phyloP scores from a whole-genome alignment of 208 protist genomes.

The Phytomonas francai region DNA sequence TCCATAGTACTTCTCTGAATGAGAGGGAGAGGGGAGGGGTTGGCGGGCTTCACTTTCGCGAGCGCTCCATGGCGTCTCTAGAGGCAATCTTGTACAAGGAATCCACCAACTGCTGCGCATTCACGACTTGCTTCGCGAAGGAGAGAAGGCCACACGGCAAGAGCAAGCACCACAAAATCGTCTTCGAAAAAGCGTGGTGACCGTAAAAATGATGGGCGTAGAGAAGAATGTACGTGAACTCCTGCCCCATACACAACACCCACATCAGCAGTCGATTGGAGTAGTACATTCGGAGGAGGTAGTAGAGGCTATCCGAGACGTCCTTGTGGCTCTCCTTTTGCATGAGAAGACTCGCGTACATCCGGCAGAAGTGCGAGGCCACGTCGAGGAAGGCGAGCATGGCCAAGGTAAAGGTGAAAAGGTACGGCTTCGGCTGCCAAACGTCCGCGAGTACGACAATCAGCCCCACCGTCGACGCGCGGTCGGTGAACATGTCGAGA shows the following conservation, averaged over 20 bases:
- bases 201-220: constrained; percentile 65
- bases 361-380: constrained; percentile 89
- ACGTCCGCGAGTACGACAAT: constrained; percentile 82
- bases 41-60: too few species aligned
- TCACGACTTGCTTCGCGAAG: constrained; percentile 86
- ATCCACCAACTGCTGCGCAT: constrained; percentile 86
- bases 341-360: constrained; percentile 80
- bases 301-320: constrained; percentile 69
- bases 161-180: constrained; percentile 20
- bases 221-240: constrained; percentile 87
- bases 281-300: constrained; percentile 89
- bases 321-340: constrained; percentile 79
- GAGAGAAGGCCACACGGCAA: constrained; percentile 35
- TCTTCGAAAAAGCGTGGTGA: constrained; percentile 15
- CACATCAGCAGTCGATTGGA: constrained; percentile 77
- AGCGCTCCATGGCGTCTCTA: constrained; percentile 53
- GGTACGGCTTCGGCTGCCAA: constrained; percentile 52
- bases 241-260: constrained; percentile 84
- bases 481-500: constrained; percentile 93
- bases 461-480: constrained; percentile 84
- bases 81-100: constrained; percentile 76
- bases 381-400: constrained; percentile 87
- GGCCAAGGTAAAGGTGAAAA: constrained; percentile 41
- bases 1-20: too few species aligned
- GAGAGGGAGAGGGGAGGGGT: too few species aligned